These are phyloP conservation scores for Colletotrichum sp. DNA, from an alignment of 2,329 filamentous ascomycete species.

Conservation along the genomic window DNA sequence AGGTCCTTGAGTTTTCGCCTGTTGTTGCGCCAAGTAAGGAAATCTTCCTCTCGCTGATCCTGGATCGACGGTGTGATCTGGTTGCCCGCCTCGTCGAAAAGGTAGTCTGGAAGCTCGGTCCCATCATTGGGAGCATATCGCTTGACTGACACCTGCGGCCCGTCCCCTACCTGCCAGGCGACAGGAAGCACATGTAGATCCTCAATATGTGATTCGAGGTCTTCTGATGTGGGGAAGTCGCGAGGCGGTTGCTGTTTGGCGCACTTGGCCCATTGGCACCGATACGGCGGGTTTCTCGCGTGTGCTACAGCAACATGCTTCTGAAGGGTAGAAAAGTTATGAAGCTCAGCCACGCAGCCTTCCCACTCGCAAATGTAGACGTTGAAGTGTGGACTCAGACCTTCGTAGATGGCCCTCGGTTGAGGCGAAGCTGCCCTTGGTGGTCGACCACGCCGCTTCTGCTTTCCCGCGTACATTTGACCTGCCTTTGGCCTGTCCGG, in stretches of 20 bases:
- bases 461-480: constrained; percentile 31
- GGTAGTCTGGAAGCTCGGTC: constrained; percentile 47
- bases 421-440: constrained; percentile 41
- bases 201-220: constrained; percentile 58
- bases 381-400: constrained; percentile 48
- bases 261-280: constrained; percentile 49
- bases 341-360: constrained; percentile 63
- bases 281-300: constrained; percentile 21
- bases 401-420: constrained; percentile 45
- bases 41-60: constrained; percentile 56
- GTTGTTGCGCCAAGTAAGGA: constrained; percentile 48
- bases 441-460: constrained; percentile 49
- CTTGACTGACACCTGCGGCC: constrained; percentile 36
- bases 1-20: constrained; percentile 48
- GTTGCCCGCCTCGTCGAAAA: constrained; percentile 55
- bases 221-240: constrained; percentile 22
- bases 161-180: constrained; percentile 65
- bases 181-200: constrained; percentile 56
- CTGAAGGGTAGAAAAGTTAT: constrained; percentile 65
- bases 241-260: constrained; percentile 16
- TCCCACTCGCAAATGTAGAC: constrained; percentile 65
- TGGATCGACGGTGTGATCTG: constrained; percentile 64
- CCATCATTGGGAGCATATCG: constrained; percentile 23
- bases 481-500: constrained; percentile 30
- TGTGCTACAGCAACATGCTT: constrained; percentile 60